Evolutionary conservation across 1,284 basidiomycete genomes (phyloP).

Genomic region (Malassezia obtusa): DNA sequence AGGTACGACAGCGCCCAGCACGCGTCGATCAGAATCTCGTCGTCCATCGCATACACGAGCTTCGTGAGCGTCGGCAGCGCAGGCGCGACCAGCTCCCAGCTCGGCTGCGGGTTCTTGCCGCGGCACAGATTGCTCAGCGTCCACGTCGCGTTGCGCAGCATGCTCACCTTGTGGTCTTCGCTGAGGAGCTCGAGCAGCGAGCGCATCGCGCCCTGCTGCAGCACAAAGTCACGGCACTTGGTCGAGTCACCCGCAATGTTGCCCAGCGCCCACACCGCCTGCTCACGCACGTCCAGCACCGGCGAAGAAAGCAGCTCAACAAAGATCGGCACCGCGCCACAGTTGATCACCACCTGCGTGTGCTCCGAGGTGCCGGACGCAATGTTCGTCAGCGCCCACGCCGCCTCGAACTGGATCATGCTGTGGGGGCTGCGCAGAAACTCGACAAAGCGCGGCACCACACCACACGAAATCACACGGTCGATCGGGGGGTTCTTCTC

Average conservation of each 20-base stretch:
- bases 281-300: conserved; percentile 46
- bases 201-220: conserved; percentile 38
- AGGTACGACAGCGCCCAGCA: conserved; percentile 99
- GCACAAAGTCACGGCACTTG: conserved; percentile 45
- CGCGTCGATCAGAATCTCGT: conserved; percentile 97
- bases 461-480: conserved; percentile 91
- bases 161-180: conserved; percentile 48
- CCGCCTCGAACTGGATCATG: conserved; percentile 97
- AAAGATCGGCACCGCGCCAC: conserved; percentile 91
- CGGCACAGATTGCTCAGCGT: conserved; percentile 48
- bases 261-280: conserved; percentile 48
- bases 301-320: conserved; percentile 54
- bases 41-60: conserved; percentile 96
- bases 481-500: conserved; percentile 99
- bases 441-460: conserved; percentile 93
- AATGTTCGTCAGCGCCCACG: conserved; percentile 99
- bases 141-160: conserved; percentile 48
- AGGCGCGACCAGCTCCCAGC: conserved; percentile 60
- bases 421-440: conserved; percentile 78
- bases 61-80: conserved; percentile 92
- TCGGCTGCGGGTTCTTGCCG: conserved; percentile 47
- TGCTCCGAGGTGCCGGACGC: conserved; percentile 97
- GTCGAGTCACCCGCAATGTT: conserved; percentile 48
- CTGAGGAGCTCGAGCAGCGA: conserved; percentile 42
- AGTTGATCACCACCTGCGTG: conserved; percentile 92